phyloP scores from a whole-genome alignment of 2,329 filamentous ascomycete species.

The Nemania abortiva region DNA sequence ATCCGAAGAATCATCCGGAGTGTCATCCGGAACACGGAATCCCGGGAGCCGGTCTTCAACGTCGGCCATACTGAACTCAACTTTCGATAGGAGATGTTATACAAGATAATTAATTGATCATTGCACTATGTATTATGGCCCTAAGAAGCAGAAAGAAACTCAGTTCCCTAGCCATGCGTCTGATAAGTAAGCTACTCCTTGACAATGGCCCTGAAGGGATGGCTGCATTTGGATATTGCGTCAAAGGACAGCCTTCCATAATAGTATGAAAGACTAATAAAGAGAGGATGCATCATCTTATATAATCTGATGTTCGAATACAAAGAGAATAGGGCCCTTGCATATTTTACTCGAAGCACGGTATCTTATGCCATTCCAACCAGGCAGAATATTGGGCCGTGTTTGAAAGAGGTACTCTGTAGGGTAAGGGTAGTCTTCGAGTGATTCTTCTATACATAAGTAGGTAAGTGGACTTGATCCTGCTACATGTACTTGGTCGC shows the following conservation, averaged over 20 bases:
- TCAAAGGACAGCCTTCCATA: slow-evolving; percentile 14
- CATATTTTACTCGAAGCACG: not conserved
- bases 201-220: slow-evolving; percentile 15
- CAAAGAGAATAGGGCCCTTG: not conserved
- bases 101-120: not conserved
- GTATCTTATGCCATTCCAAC: not conserved
- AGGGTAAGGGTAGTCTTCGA: not conserved
- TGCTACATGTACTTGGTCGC: too few species aligned
- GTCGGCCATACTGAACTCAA: slow-evolving; percentile 27
- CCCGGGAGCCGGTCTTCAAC: not conserved
- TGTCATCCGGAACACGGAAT: too few species aligned
- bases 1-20: too few species aligned
- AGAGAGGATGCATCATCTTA: not conserved
- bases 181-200: not conserved
- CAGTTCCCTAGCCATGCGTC: not conserved
- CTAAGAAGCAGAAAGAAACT: not conserved
- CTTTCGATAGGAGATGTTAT: not conserved
- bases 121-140: not conserved
- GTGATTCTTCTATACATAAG: too few species aligned
- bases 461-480: too few species aligned
- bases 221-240: slow-evolving; percentile 32
- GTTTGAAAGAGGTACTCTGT: not conserved
- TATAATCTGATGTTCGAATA: not conserved
- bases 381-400: not conserved
- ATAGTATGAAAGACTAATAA: slow-evolving; percentile 4